Evolutionary conservation across 257 asterid genomes (phyloP).

Genomic region (Scutellaria baicalensis): DNA sequence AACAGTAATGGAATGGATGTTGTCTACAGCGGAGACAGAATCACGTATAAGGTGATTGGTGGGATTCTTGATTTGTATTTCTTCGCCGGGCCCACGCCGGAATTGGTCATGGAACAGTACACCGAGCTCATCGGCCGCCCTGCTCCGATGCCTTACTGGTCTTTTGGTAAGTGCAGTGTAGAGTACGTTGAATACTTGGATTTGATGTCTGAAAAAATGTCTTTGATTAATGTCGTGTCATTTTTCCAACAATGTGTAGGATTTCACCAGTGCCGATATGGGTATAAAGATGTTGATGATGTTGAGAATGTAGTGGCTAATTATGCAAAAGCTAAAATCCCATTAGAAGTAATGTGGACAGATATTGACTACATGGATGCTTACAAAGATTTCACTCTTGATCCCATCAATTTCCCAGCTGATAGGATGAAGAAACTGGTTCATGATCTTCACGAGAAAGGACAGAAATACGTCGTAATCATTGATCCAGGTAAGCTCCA

Average conservation of each 20-base stretch:
- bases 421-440: constrained; percentile 48
- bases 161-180: constrained; percentile 51
- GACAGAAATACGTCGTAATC: constrained; percentile 68
- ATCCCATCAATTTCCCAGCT: constrained; percentile 65
- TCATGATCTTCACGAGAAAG: constrained; percentile 50
- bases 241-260: constrained; percentile 43
- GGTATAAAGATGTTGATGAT: constrained; percentile 62
- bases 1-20: constrained; percentile 90
- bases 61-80: constrained; percentile 74
- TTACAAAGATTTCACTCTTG: constrained; percentile 85
- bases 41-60: constrained; percentile 76
- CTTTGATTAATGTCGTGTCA: not conserved
- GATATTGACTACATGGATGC: constrained; percentile 94
- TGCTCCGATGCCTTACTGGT: constrained; percentile 91
- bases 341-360: constrained; percentile 92
- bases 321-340: constrained; percentile 65
- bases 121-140: constrained; percentile 86
- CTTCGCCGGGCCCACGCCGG: constrained; percentile 78
- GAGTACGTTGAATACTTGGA: no score
- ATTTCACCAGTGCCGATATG: constrained; percentile 84
- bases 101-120: constrained; percentile 69
- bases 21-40: constrained; percentile 56
- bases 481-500: constrained; percentile 73
- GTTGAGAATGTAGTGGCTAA: constrained; percentile 65
- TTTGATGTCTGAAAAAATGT: no score